Evolutionary conservation across 106 monocot genomes (phyloP).

Genomic region (Agapanthus africanus): DNA sequence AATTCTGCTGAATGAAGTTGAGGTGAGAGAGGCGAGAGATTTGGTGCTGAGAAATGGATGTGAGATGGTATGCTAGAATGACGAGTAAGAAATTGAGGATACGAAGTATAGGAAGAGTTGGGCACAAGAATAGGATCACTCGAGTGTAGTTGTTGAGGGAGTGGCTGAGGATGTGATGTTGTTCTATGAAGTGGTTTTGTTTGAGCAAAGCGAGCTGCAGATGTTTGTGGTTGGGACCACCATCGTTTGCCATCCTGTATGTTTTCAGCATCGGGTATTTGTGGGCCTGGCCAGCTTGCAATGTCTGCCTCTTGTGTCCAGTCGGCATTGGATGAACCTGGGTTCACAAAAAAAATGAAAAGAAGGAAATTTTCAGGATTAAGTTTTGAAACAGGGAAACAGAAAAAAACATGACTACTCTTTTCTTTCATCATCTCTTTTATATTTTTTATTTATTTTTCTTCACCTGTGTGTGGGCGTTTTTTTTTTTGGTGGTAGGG

Average conservation of each 20-base stretch:
- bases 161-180: constrained; percentile 50
- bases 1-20: constrained; percentile 39
- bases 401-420: constrained; percentile 7
- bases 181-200: constrained; percentile 44
- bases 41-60: constrained; percentile 28
- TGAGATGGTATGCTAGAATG: constrained; percentile 27
- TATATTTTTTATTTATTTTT: too few species aligned
- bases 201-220: constrained; percentile 13
- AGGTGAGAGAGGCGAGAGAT: constrained; percentile 24
- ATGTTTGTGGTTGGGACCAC: constrained; percentile 32
- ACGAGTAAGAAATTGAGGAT: constrained; percentile 16
- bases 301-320: constrained; percentile 37
- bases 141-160: constrained; percentile 4
- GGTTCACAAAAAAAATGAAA: too few species aligned
- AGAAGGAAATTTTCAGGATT: too few species aligned
- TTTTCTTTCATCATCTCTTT: too few species aligned
- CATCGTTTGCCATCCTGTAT: constrained; percentile 28
- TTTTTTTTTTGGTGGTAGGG: too few species aligned
- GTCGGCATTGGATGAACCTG: constrained; percentile 34
- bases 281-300: constrained; percentile 32
- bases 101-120: constrained; percentile 25
- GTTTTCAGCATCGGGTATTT: constrained; percentile 31
- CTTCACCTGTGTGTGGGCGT: too few species aligned
- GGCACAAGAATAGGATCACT: constrained; percentile 35
- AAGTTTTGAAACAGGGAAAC: not conserved